Evolutionary conservation across 768 basidiomycete genomes (phyloP).

Genomic region (Phylloporus sp.): DNA sequence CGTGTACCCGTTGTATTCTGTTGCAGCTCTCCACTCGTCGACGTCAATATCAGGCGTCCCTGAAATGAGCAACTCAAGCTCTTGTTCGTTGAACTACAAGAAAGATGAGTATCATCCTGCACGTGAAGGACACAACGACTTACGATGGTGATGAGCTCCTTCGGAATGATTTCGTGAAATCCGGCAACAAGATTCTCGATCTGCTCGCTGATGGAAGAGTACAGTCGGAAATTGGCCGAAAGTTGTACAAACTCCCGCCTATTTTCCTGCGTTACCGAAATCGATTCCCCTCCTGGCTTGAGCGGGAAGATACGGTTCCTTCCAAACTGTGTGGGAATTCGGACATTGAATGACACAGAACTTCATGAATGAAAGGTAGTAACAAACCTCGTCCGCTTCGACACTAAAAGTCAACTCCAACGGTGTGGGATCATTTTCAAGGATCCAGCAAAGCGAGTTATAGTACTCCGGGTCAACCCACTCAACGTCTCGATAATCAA

Average conservation of each 20-base stretch:
- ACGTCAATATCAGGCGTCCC: slow-evolving; percentile 99
- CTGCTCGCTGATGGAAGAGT: slow-evolving; percentile 93
- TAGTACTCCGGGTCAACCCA: slow-evolving; percentile 99
- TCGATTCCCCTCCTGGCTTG: slow-evolving; percentile 78
- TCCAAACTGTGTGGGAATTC: slow-evolving; percentile 65
- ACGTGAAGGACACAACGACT: slow-evolving; percentile 27
- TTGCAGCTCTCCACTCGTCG: slow-evolving; percentile 93
- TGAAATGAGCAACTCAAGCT: slow-evolving; percentile 89
- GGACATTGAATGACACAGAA: neutral
- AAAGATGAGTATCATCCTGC: neutral
- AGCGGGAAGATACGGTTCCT: slow-evolving; percentile 83
- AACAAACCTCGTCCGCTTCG: slow-evolving; percentile 82
- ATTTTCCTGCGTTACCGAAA: slow-evolving; percentile 94
- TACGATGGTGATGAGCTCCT: slow-evolving; percentile 90
- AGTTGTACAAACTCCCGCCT: slow-evolving; percentile 94
- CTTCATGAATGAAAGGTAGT: neutral
- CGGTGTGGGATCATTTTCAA: slow-evolving; percentile 88
- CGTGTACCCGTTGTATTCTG: slow-evolving; percentile 85
- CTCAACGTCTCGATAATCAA: slow-evolving; percentile 94
- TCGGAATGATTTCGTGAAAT: slow-evolving; percentile 97
- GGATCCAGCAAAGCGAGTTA: slow-evolving; percentile 96
- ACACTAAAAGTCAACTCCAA: slow-evolving; percentile 92
- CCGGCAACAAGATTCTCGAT: slow-evolving; percentile 86
- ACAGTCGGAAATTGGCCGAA: slow-evolving; percentile 90
- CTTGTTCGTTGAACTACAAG: slow-evolving; percentile 86